phyloP scores from a whole-genome alignment of 805 yeast genomes.

The Jamesozyma hellenica region DNA sequence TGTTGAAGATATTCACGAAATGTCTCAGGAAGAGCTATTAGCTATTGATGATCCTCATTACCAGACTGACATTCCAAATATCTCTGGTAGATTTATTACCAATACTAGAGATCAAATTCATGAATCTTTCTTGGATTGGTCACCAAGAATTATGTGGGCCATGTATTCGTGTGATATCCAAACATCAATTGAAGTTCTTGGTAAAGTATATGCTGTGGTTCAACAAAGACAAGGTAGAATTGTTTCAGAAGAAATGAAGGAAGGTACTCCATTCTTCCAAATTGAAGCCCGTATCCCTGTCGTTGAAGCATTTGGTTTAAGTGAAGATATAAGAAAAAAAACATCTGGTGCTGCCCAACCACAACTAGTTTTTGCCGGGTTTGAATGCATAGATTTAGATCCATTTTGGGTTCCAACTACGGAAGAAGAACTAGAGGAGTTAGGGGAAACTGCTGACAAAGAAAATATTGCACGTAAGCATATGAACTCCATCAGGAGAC shows the following conservation, averaged over 20 bases:
- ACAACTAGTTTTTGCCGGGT: constrained; percentile 84
- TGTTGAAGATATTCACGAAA: constrained; percentile 32
- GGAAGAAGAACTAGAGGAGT: constrained; percentile 86
- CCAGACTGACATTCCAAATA: constrained; percentile 32
- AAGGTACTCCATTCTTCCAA: constrained; percentile 94
- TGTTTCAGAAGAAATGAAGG: constrained; percentile 89
- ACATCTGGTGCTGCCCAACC: constrained; percentile 98
- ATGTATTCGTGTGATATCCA: constrained; percentile 92
- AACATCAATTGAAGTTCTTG: constrained; percentile 87
- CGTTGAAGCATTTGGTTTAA: constrained; percentile 90
- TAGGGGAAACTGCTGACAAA: constrained; percentile 86
- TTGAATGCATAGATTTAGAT: constrained; percentile 75
- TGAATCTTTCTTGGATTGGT: constrained; percentile 61
- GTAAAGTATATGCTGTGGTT: constrained; percentile 90
- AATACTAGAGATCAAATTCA: constrained; percentile 66
- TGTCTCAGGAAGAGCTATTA: constrained; percentile 24
- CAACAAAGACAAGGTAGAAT: constrained; percentile 81
- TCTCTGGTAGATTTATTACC: constrained; percentile 66
- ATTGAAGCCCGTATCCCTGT: constrained; percentile 82
- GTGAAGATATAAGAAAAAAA: constrained; percentile 85
- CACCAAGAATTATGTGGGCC: constrained; percentile 86
- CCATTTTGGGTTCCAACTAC: constrained; percentile 99
- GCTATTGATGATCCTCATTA: constrained; percentile 16
- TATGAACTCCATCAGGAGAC: constrained; percentile 69
- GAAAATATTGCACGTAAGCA: constrained; percentile 85